These are phyloP conservation scores for Phanerochaete carnosa DNA, from an alignment of 768 basidiomycete species.

Conservation along the genomic window DNA sequence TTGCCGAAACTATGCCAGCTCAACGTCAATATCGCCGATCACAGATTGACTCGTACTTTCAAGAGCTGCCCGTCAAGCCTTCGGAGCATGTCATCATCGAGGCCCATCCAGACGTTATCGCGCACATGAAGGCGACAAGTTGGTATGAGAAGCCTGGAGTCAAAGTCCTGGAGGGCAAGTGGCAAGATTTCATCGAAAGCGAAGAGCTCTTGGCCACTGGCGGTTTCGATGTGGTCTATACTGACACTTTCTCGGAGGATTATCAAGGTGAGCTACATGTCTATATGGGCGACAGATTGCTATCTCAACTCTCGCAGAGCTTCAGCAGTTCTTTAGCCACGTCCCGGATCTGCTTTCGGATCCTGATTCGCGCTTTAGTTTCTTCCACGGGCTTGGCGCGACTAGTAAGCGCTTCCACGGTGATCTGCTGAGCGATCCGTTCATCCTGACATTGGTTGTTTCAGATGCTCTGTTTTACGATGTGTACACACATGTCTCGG, in stretches of 20 bases:
- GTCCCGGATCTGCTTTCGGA: constrained; percentile 75
- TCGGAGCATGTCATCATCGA: constrained; percentile 86
- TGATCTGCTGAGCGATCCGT: not conserved
- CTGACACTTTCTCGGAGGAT: constrained; percentile 90
- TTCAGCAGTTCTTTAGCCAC: constrained; percentile 78
- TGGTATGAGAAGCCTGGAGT: constrained; percentile 82
- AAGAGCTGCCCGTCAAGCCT: constrained; percentile 56
- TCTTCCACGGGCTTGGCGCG: constrained; percentile 96
- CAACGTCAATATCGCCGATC: not conserved
- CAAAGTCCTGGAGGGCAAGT: constrained; percentile 81
- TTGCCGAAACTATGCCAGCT: not conserved
- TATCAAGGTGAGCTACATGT: constrained; percentile 51
- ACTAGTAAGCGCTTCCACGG: constrained; percentile 57
- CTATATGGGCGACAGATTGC: not conserved
- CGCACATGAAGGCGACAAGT: constrained; percentile 68
- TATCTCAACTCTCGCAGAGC: constrained; percentile 35
- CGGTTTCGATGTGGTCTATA: constrained; percentile 87
- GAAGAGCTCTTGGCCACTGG: constrained; percentile 58
- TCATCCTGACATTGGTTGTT: not conserved
- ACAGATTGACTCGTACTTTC: constrained; percentile 84
- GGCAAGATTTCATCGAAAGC: constrained; percentile 81
- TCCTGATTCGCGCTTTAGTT: constrained; percentile 80
- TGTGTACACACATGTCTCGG: constrained; percentile 82
- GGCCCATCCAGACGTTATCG: constrained; percentile 89
- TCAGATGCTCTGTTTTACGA: constrained; percentile 89